These are phyloP conservation scores for Ogataea wickerhamii DNA, from an alignment of 805 yeast genomes.

Conservation along the genomic window DNA sequence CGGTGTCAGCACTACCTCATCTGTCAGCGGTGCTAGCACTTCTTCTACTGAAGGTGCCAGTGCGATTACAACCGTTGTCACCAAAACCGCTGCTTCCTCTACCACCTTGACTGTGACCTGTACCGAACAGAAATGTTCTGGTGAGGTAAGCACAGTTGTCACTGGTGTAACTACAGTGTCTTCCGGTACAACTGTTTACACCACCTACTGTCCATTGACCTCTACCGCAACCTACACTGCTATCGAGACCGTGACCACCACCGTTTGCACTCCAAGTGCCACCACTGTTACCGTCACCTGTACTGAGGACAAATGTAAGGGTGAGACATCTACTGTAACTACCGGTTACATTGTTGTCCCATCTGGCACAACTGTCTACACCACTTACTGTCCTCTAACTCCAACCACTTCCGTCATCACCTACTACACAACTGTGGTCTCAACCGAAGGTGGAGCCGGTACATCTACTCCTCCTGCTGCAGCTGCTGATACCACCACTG, in stretches of 20 bases:
- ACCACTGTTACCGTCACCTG: constrained; percentile 2
- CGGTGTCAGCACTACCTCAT: too few species aligned
- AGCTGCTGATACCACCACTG: constrained; percentile 3
- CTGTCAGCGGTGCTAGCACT: neutral
- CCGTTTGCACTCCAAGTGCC: constrained; percentile 10
- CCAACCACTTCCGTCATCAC: neutral
- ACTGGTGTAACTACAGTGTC: constrained; percentile 26
- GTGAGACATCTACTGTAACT: neutral
- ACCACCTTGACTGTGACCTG: constrained; percentile 24
- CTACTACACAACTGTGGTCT: constrained; percentile 1
- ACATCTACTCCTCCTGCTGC: constrained; percentile 4
- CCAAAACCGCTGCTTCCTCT: constrained; percentile 15
- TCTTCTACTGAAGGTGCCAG: neutral
- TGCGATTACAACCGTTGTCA: constrained; percentile 10
- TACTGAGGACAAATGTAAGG: constrained; percentile 4
- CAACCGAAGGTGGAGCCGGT: constrained; percentile 9
- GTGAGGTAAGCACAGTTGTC: constrained; percentile 18
- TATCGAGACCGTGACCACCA: constrained; percentile 7
- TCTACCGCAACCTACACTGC: constrained; percentile 12
- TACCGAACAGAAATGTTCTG: constrained; percentile 19
- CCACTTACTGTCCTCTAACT: constrained; percentile 4
- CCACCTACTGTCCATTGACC: constrained; percentile 35
- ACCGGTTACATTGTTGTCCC: neutral
- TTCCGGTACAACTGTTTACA: constrained; percentile 20
- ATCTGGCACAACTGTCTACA: constrained; percentile 4